phyloP scores from a whole-genome alignment of 2,329 filamentous ascomycete species.

The Anthostomella pinea region DNA sequence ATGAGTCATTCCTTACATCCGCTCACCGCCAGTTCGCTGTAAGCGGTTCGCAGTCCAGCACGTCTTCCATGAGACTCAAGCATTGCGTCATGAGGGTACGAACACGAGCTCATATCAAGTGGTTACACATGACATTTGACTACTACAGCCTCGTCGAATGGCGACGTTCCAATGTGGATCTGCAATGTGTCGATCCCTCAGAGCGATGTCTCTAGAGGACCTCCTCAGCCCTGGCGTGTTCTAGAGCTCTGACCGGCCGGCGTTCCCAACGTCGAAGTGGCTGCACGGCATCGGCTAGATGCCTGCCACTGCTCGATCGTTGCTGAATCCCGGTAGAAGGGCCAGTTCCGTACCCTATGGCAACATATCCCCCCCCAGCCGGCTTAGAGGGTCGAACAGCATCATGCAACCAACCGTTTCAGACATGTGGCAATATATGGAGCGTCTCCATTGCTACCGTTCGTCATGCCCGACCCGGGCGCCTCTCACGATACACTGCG shows the following conservation, averaged over 20 bases:
- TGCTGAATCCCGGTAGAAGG: not conserved
- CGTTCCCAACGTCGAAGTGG: constrained; percentile 1
- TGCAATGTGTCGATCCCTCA: constrained; percentile 24
- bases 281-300: constrained; percentile 13
- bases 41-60: not conserved
- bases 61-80: constrained; percentile 2
- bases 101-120: constrained; percentile 6
- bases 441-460: constrained; percentile 16
- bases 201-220: constrained; percentile 15
- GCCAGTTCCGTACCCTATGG: not conserved
- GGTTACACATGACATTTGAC: constrained; percentile 1
- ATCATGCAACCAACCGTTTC: constrained; percentile 27
- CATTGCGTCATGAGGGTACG: too few relatives aligned
- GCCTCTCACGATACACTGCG: too few relatives aligned
- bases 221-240: constrained; percentile 22
- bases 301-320: constrained; percentile 4
- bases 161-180: constrained; percentile 20
- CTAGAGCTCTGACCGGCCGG: constrained; percentile 16
- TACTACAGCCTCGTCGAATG: constrained; percentile 23
- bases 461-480: constrained; percentile 15
- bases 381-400: constrained; percentile 24
- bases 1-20: constrained; percentile 12
- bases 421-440: constrained; percentile 20
- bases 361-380: too few relatives aligned
- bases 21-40: constrained; percentile 24